Evolutionary conservation across 129 eudicot species (phyloP).

Genomic region (Scalesia atractyloides): DNA sequence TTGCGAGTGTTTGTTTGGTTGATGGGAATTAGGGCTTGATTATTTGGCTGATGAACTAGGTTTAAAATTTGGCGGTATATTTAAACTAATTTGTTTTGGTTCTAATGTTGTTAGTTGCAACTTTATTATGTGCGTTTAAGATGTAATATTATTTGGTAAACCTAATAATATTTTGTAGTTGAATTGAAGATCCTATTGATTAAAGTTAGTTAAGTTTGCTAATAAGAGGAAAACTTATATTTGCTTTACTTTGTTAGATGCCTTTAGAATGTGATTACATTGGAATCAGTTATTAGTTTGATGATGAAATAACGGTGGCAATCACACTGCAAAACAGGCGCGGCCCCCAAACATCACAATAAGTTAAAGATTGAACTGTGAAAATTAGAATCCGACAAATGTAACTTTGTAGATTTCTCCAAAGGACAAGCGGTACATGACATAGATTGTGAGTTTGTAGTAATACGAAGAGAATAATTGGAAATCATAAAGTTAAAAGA

Average conservation of each 20-base stretch:
- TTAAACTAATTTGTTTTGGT: constrained; percentile 1
- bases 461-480: no score
- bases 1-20: constrained; percentile 12
- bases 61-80: no score
- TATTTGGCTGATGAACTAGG: constrained; percentile 12
- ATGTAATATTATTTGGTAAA: constrained; percentile 1
- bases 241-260: neutral
- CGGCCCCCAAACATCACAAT: no score
- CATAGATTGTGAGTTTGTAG: no score
- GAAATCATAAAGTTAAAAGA: no score
- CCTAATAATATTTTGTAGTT: neutral
- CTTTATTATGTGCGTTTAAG: neutral
- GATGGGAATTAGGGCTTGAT: constrained; percentile 3
- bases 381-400: no score
- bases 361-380: no score
- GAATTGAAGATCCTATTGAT: neutral
- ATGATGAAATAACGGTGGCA: no score
- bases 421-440: no score
- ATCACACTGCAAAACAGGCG: no score
- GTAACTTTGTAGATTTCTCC: no score
- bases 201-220: constrained; percentile 19
- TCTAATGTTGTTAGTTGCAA: neutral
- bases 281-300: neutral
- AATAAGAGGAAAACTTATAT: neutral
- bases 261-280: constrained; percentile 17